Evolutionary conservation across 2,329 filamentous ascomycete species (phyloP), one percentile per base, ranked within the genome.

Genomic region (Fusarium napiforme): DNA sequence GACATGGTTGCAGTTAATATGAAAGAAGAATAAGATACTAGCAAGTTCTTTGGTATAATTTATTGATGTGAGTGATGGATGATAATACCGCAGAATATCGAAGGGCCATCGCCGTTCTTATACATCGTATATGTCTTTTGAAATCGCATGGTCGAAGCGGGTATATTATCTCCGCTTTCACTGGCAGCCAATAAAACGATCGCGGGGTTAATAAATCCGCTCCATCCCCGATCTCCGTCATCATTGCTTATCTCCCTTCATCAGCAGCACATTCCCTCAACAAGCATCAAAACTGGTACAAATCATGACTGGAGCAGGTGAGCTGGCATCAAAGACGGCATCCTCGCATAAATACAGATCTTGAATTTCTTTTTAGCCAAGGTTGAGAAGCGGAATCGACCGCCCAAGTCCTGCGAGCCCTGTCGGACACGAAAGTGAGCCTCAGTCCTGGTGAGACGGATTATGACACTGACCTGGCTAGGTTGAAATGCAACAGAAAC

Each of bases 331-430:
- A 34, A 15, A 34, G 32, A 15, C 32, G 32, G 15, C 6, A 14
- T 34, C 15, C 32, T 34, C 7, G 32, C 32, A 7, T 34, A 5
- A 7, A 15, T 34, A 34, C 14, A 15, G 14, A 34, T 8, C 32
- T 8, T 34, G 32, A 34, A 14, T 34, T 34, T 34, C 15, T 34
- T 34, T 28, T 9, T 30, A 30, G 28, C 28, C 28, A 79, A 72
- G 30, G 55, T 78, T 6, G 81, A 82, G 55, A 82, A 82, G 61
- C 73, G 81, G 9, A 81, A 81, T 23, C 69, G 81, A 11, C 79
- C 78, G 12, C 81, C 81, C 7, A 76, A 79, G 19, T 82, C 80
- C 3, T 82, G 81, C 40, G 80, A 82, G 64, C 78, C 76, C 6
- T 82, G 81, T 53, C 78, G 81, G 18, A 64, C 71, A 9, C 78